A percentile compares a stretch with the other conserved stretches of the same genome.
Evolutionary conservation across 208 protist genomes (phyloP).

Genomic region (Crithidia brevicula): DNA sequence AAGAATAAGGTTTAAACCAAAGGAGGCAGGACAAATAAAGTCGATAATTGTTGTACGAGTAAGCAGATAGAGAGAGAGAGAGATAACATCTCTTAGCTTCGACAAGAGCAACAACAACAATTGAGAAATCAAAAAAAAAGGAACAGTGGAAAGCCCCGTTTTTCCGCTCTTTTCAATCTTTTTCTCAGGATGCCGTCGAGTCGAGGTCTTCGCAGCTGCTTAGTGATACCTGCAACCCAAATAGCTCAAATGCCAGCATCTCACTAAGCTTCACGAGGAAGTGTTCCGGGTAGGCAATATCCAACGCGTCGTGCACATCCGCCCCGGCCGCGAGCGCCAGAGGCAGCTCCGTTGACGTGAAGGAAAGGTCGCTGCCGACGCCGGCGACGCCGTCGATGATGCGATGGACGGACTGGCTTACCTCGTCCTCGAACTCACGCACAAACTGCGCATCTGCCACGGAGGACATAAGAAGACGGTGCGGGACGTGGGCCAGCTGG

Average conservation of each 20-base stretch:
- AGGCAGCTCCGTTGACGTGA: conserved; percentile 11
- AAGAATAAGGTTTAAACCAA: no score
- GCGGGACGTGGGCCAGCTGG: conserved; percentile 30
- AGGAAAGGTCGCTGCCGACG: conserved; percentile 5
- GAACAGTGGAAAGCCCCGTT: not conserved
- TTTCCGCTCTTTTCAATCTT: no score
- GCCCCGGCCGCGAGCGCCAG: conserved; percentile 10
- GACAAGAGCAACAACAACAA: conserved; percentile 15
- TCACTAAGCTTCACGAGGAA: conserved; percentile 76
- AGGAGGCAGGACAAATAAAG: no score
- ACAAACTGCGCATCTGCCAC: conserved; percentile 29
- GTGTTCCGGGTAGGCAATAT: conserved; percentile 57
- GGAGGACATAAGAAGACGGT: conserved; percentile 22
- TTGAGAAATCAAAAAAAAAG: conserved; percentile 10
- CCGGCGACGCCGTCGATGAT: conserved; percentile 13
- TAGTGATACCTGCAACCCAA: conserved; percentile 65
- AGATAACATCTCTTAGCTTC: no score
- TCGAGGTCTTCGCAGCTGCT: conserved; percentile 85
- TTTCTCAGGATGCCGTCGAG: conserved; percentile 13
- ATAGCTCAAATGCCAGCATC: conserved; percentile 52
- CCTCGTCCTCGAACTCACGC: conserved; percentile 33
- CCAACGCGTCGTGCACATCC: conserved; percentile 28
- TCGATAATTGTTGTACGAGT: no score
- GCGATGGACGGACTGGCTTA: conserved; percentile 25
- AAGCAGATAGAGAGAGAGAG: no score